Base-by-base conservation (phyloP, 257 asterid species). In the Perilla frutescens region DNA sequence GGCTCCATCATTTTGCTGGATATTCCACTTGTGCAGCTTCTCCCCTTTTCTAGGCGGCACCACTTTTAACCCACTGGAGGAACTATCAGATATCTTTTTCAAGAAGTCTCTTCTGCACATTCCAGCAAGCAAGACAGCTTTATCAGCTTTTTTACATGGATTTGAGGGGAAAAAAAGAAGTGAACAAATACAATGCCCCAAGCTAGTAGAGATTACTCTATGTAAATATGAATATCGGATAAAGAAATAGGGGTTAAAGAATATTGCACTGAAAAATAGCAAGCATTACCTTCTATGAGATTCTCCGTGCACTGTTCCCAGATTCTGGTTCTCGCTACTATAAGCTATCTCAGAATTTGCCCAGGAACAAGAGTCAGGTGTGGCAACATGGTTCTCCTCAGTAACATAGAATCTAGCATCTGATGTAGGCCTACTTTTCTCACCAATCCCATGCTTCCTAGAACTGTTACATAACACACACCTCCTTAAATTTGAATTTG, bases 351-450 rank as follows among this genome's bases (percentile, higher is more conserved):
- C 96, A 39, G 90, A 86, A 77, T 84, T 84, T 59, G 78, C 86
- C 91, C 86, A 80, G 75, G 91, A 87, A 80, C 81, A 73, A 39
- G 95, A 86, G 70, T 90, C 95, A 31, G 96, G 96, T 31, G 95
- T 81, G 66, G 81, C 80, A 67, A 78, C 87, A 76, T 74, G 78
- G 73, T 83, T 82, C 75, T 90, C 96, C 68, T 82, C 95, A 53
- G 71, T 71, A 47, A 66, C 86, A 81, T 48, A 70, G 43, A 57
- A 45, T 67, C 66, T 64, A 81, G 82, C 77, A 70, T 80, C 89
- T 47, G 81, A 56, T 5, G 70, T 67, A 44, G 59, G 90, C 74
- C 75, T 51, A 69, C 71, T 73, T 76, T 75, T 79, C 79, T 73
- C 82, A 32, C 79, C 67, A 20, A 20, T 20, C 26, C 26, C 26